A percentile compares a stretch with the other conserved stretches of the same genome.
phyloP scores from a whole-genome alignment of 768 basidiomycete genomes.

The Collybiopsis luxurians region DNA sequence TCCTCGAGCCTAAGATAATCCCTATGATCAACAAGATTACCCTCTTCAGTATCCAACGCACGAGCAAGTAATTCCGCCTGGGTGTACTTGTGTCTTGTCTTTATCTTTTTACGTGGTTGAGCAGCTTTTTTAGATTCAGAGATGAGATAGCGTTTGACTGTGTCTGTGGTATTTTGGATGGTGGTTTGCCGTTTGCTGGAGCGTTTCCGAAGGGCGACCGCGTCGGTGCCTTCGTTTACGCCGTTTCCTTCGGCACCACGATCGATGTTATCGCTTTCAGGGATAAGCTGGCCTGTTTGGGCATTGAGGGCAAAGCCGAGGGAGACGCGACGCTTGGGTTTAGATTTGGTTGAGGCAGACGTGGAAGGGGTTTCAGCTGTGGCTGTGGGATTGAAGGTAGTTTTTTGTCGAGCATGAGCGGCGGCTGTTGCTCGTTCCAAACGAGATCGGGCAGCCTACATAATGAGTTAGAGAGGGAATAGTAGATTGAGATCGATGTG shows the following conservation, averaged over 20 bases:
- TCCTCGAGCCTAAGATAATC: constrained; percentile 81
- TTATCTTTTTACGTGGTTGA: constrained; percentile 60
- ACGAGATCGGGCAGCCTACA: constrained; percentile 51
- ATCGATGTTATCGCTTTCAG: constrained; percentile 16
- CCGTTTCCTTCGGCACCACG: no score
- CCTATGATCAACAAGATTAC: constrained; percentile 73
- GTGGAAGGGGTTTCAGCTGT: constrained; percentile 10
- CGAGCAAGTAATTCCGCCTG: constrained; percentile 84
- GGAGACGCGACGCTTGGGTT: constrained; percentile 48
- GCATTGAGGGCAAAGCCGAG: constrained; percentile 54
- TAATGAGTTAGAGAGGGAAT: neutral
- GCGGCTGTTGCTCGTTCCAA: constrained; percentile 62
- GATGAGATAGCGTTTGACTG: constrained; percentile 60
- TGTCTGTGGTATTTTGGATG: constrained; percentile 66
- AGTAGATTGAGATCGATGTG: constrained; percentile 16
- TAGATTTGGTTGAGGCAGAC: constrained; percentile 26
- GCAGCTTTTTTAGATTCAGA: constrained; percentile 67
- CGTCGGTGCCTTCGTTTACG: no score
- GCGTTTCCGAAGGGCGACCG: no score
- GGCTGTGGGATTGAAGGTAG: constrained; percentile 63
- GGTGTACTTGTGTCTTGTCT: constrained; percentile 50
- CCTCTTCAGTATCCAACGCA: constrained; percentile 85
- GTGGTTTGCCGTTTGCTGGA: constrained; percentile 70
- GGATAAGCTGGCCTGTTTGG: constrained; percentile 58
- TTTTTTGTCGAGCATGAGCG: constrained; percentile 64